Evolutionary conservation across 192 early-diverging fungal species (phyloP), one percentile per base, ranked within the genome.

Genomic region (Coemansia sp.): DNA sequence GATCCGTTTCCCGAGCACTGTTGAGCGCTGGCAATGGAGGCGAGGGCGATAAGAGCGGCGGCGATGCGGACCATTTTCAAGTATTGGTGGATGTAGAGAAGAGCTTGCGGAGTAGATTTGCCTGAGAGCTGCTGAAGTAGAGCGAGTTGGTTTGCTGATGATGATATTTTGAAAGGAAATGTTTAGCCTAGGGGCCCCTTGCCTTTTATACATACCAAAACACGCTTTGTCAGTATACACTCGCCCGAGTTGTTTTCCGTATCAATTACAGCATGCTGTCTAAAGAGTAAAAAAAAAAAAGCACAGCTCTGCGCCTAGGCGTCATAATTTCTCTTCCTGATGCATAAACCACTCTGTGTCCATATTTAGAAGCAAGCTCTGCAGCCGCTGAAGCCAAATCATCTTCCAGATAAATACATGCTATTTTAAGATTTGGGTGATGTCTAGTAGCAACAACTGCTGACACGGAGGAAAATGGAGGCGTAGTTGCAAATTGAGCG

Each of bases 1-100:
- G 82, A 79, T 1, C 63, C 57, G 64, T 79, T 84, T 10, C 82
- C 82, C 0, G 68, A 68, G 74, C 82, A 84, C 68, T 78, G 72
- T 47, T 75, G 63, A 46, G 70, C 81, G 52, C 22, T 67, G 31
- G 71, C 73, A 27, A 75, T 29, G 16, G 78, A 42, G 36, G 73
- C 78, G 61, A 67, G 51, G 31, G 60, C 66, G 9, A 76, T 46
- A 40, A 76, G 44, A 38, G 65, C 65, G n/a, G 70, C 20, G 27
- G 72, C 52, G 75, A 82, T 66, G 68, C 80, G 69, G 36, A 71
- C 68, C 80, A 82, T 82, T 74, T 33, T 60, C 54, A 31, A 55
- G 54, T 29, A 55, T 10, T 55, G 27, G 54, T 55, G 11, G 36
- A 38, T 20, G 20, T 36, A 27, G 41, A 52, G 34, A 10, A 42